Percentiles rank a stretch among this genome's conserved stretches.
These are phyloP conservation scores for Metrosideros polymorpha DNA, from an alignment of 441 rosid species.

Conservation along the genomic window DNA sequence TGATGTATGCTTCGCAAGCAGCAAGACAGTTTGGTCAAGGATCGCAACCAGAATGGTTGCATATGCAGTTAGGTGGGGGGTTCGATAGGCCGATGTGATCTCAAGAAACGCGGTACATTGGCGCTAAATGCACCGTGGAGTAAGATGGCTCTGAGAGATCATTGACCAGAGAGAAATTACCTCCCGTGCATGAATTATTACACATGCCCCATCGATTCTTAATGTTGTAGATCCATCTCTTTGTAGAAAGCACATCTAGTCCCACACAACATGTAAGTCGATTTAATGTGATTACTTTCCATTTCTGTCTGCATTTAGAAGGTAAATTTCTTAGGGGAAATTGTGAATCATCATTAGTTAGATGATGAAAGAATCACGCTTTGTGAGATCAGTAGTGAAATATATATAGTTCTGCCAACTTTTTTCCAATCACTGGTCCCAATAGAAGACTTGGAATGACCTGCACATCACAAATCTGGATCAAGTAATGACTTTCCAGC, in stretches of 20 bases:
- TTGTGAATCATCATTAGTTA: background rate
- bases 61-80: conserved; percentile 1
- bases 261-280: background rate
- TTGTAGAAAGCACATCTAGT: background rate
- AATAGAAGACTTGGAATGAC: background rate
- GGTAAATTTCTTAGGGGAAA: background rate
- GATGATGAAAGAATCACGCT: background rate
- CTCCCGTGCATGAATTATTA: background rate
- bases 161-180: background rate
- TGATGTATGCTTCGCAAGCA: background rate
- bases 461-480: background rate
- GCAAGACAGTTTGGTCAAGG: background rate
- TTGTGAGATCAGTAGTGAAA: background rate
- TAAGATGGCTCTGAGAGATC: background rate
- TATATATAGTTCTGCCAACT: background rate
- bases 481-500: background rate
- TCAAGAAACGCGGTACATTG: background rate
- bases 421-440: background rate
- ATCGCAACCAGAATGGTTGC: conserved; percentile 4
- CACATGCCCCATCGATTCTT: background rate
- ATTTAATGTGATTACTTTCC: background rate
- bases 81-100: background rate
- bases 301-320: background rate
- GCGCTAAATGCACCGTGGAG: background rate
- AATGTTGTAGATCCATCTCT: background rate